These are phyloP conservation scores for Naganishia vaughanmartiniae DNA, from an alignment of 768 basidiomycete genomes.

Conservation along the genomic window DNA sequence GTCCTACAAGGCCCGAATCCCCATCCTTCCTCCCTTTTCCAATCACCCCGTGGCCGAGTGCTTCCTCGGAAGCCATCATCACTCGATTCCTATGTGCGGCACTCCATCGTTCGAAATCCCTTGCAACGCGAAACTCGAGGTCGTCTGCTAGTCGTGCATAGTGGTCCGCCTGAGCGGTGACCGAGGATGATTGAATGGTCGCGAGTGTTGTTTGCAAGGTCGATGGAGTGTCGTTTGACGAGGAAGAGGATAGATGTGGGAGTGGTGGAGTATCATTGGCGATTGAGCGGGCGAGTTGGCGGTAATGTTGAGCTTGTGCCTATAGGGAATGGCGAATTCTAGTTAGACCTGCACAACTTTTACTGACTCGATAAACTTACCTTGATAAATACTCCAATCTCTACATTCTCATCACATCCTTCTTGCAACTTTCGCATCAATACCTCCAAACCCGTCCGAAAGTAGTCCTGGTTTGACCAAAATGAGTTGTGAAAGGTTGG, in stretches of 20 bases:
- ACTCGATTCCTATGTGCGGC: constrained; percentile 69
- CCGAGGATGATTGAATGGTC: constrained; percentile 12
- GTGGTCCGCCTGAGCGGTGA: constrained; percentile 19
- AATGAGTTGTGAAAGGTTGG: constrained; percentile 86
- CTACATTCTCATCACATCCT: constrained; percentile 79
- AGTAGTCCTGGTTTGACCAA: constrained; percentile 88
- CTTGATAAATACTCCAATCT: constrained; percentile 76
- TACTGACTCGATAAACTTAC: constrained; percentile 55
- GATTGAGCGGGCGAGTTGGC: constrained; percentile 58
- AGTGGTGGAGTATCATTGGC: constrained; percentile 47
- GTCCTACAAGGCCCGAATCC: constrained; percentile 69
- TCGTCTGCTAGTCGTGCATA: constrained; percentile 76
- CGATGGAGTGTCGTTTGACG: constrained; percentile 39
- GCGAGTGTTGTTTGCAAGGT: constrained; percentile 10
- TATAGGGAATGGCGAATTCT: constrained; percentile 49
- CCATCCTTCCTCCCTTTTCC: constrained; percentile 8
- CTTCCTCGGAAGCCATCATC: constrained; percentile 59
- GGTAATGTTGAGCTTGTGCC: constrained; percentile 71
- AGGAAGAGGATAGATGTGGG: constrained; percentile 30
- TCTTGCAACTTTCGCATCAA: constrained; percentile 72
- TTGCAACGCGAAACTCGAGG: constrained; percentile 69
- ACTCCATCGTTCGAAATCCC: constrained; percentile 80
- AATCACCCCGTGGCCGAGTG: constrained; percentile 67
- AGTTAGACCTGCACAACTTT: constrained; percentile 28
- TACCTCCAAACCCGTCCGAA: constrained; percentile 75